phyloP scores from a whole-genome alignment of 345 rosid genomes.

The Stellera chamaejasme region DNA sequence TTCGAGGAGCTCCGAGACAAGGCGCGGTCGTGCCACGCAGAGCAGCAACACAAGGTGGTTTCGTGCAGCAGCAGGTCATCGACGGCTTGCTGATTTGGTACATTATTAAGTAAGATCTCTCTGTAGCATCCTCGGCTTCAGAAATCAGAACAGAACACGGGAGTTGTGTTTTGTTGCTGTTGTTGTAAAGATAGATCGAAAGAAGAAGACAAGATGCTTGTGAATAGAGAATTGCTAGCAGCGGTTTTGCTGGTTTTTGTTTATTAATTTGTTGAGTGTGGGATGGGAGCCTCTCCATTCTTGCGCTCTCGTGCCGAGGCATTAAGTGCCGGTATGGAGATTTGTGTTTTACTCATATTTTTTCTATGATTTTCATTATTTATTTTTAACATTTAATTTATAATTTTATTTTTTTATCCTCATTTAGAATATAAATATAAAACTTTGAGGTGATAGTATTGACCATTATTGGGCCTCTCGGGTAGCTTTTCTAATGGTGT shows the following conservation, averaged over 20 bases:
- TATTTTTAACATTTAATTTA: too few species aligned
- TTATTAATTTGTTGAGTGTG: neutral
- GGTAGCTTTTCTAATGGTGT: too few species aligned
- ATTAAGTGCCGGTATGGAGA: too few species aligned
- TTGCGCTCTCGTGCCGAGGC: too few species aligned
- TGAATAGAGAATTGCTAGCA: constrained; percentile 13
- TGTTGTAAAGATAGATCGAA: constrained; percentile 18
- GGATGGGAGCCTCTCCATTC: too few species aligned
- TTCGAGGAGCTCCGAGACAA: constrained; percentile 93
- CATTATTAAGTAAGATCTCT: neutral
- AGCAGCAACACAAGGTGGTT: constrained; percentile 52
- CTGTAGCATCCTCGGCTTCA: constrained; percentile 74
- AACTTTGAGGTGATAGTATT: too few species aligned
- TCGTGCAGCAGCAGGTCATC: constrained; percentile 32
- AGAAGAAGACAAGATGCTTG: constrained; percentile 5
- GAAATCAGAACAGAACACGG: constrained; percentile 23
- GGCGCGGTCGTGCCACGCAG: constrained; percentile 66
- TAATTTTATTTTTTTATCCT: too few species aligned
- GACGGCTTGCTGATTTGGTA: constrained; percentile 29
- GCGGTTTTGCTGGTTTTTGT: neutral
- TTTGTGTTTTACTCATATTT: too few species aligned
- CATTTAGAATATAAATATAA: too few species aligned
- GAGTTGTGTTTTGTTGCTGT: neutral
- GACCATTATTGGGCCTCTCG: too few species aligned
- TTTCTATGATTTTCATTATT: too few species aligned